Base-by-base conservation (phyloP, 177 flowering plant genomes). In the Vitis hybrid region DNA sequence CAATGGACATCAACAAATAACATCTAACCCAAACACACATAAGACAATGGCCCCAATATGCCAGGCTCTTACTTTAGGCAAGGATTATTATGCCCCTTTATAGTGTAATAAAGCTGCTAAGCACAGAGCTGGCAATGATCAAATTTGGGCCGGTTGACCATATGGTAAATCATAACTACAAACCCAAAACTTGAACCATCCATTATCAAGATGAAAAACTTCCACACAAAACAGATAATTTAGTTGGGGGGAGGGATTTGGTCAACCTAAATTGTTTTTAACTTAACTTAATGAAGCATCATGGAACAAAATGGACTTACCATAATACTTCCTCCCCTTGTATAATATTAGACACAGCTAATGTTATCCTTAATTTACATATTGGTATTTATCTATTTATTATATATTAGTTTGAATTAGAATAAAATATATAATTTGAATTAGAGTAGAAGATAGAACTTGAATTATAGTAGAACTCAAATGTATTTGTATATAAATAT, bases 271-370 rank as follows among this genome's bases (percentile, higher is more conserved):
- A 23, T 23, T 23, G 3, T 2, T 23, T 23, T 23, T 23, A 0
- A 0, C 48, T 30, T 32, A 30, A 19, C 6, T 10, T n/a, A 10
- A 67, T 55, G 32, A 23, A 6, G 2, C 3, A 15, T 10, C 48
- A 10, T 58, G 11, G 8, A 15, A 56, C 98, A 97, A 69, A 94
- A 84, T 23, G 0, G 26, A 23, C 26, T 23, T 23, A 23, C 78
- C 91, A 75, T 54, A 11, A 76, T 55, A 94, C 95, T 60, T 94
- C 93, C 75, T 94, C 98, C n/a, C 98, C 97, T 93, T 92, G 84
- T 51, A 62, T 45, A 66, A 7, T 21, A 51, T 65, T 18, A 34
- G 23, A 63, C 2, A 60, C 11, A 21, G 26, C 0, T 23, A 23
- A 23, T 23, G 3, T 23, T 23, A 23, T 2, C 26, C 26, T 23